Conservation (phyloP, 169 alveolate genomes). For the Plasmodium sp. region DNA sequence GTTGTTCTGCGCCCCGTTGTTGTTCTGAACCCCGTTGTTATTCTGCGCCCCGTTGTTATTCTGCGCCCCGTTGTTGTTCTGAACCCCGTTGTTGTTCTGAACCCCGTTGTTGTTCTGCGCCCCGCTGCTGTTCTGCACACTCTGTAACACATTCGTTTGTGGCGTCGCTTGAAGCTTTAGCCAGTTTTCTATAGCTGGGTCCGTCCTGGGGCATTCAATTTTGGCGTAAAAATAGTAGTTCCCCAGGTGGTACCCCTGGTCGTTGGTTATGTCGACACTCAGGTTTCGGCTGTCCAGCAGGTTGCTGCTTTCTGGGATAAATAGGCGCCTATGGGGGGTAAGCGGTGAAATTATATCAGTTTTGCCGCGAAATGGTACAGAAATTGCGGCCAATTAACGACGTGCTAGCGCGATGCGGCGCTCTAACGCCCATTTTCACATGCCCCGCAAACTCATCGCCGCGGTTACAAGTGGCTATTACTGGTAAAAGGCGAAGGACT, state of each 20-base stretch:
- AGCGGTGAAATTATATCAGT: neutral
- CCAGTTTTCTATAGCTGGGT: conserved; percentile 35
- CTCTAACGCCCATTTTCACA: neutral
- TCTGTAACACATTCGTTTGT: conserved; percentile 12
- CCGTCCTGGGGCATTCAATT: conserved; percentile 50
- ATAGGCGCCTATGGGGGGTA: conserved; percentile 35
- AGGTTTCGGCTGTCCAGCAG: conserved; percentile 12
- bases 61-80: neutral
- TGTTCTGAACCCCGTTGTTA: neutral
- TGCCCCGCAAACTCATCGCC: neutral
- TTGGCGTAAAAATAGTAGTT: conserved; percentile 62
- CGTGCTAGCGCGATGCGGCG: neutral
- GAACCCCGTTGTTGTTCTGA: neutral
- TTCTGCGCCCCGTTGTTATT: neutral
- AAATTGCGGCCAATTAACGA: neutral
- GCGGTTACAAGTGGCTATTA: conserved; percentile 13
- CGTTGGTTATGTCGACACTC: conserved; percentile 27
- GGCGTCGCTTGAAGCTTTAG: neutral
- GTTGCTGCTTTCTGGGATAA: conserved; percentile 25
- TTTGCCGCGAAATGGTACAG: neutral
- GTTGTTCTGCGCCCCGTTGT: too few relatives aligned
- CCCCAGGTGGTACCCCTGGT: conserved; percentile 17
- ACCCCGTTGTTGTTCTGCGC: neutral
- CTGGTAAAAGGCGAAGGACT: conserved; percentile 46
- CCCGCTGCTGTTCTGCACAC: neutral